Conservation (phyloP, 139 green algal genomes). For the Closterium sp. region DNA sequence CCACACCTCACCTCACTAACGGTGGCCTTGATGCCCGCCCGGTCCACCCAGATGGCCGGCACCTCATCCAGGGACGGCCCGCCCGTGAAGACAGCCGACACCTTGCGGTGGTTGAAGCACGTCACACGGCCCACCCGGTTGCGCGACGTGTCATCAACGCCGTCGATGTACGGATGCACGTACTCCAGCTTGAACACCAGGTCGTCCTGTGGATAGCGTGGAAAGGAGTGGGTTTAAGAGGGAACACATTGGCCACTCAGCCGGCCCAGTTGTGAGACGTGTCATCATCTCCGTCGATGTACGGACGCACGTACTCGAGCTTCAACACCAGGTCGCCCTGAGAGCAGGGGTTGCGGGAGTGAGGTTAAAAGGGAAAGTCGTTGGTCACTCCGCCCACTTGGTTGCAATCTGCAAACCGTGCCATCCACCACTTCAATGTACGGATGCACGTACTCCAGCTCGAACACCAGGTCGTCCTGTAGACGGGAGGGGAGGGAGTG, state of each 20-base stretch:
- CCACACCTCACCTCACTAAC: slow-evolving; percentile 45
- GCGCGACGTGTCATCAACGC: slow-evolving; percentile 56
- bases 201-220: slow-evolving; percentile 57
- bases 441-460: slow-evolving; percentile 64
- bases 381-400: no score
- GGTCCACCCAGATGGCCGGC: slow-evolving; percentile 86
- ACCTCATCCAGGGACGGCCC: slow-evolving; percentile 74
- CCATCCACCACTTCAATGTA: slow-evolving; percentile 65
- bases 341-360: no score
- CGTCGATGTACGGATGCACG: slow-evolving; percentile 64
- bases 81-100: slow-evolving; percentile 81
- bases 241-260: no score
- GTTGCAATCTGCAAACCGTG: no score
- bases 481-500: neutral
- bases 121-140: slow-evolving; percentile 45
- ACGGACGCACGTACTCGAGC: slow-evolving; percentile 68
- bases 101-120: slow-evolving; percentile 71
- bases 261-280: slow-evolving; percentile 20
- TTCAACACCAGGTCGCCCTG: slow-evolving; percentile 75
- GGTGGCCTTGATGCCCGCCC: slow-evolving; percentile 78
- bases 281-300: slow-evolving; percentile 63
- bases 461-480: slow-evolving; percentile 71
- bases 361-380: no score
- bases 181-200: slow-evolving; percentile 75
- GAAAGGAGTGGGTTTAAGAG: no score